phyloP scores from a whole-genome alignment of 352 stramenopile species.

The Elongisporangium prolatum region DNA sequence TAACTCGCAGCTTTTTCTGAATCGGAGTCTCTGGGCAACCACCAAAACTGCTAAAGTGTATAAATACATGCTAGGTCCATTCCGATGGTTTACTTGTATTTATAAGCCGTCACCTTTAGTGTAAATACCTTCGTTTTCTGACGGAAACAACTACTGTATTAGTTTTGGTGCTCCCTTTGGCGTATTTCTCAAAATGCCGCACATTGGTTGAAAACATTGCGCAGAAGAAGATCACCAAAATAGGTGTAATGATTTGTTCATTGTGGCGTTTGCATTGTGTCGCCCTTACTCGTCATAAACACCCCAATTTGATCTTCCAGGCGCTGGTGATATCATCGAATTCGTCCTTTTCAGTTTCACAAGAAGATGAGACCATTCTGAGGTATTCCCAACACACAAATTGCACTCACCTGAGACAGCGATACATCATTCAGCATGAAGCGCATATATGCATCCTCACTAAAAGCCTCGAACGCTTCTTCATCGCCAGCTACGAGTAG shows the following conservation, averaged over 20 bases:
- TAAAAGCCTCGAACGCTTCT: conserved; percentile 24
- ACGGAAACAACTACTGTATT: no score
- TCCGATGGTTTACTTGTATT: background rate
- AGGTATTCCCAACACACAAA: background rate
- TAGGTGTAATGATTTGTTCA: no score
- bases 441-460: conserved; percentile 26
- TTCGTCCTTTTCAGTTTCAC: conserved; percentile 3
- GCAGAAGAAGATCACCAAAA: no score
- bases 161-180: no score
- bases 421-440: conserved; percentile 50
- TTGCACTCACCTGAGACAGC: conserved; percentile 28
- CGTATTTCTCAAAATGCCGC: no score
- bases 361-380: background rate
- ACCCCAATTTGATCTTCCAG: conserved; percentile 2
- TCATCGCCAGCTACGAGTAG: conserved; percentile 40
- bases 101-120: background rate
- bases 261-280: no score
- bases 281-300: background rate
- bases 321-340: conserved; percentile 2
- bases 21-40: no score
- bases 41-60: background rate
- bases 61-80: background rate
- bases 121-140: no score
- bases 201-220: no score
- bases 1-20: conserved; percentile 4